A percentile compares a stretch with the other conserved stretches of the same genome.
phyloP scores from a whole-genome alignment of 768 basidiomycete species.

The Suillus alpinus region DNA sequence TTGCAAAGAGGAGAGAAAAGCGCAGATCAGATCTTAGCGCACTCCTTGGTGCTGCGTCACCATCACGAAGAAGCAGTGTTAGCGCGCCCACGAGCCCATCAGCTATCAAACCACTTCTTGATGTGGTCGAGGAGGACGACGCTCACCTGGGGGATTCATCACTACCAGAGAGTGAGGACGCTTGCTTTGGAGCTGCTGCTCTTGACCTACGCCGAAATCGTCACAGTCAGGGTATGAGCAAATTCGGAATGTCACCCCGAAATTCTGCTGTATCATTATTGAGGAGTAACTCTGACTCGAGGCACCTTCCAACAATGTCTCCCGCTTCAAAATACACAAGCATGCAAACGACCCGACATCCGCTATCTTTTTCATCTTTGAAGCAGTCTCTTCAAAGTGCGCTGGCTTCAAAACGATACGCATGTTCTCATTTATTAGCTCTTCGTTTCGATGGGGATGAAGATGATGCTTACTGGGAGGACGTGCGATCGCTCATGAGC shows the following conservation, averaged over 20 bases:
- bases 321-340: slow-evolving; percentile 63
- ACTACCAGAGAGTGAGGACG: slow-evolving; percentile 20
- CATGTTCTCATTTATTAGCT: slow-evolving; percentile 77
- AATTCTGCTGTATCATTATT: slow-evolving; percentile 13
- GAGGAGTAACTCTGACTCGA: slow-evolving; percentile 13
- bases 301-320: slow-evolving; percentile 31
- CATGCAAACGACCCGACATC: slow-evolving; percentile 59
- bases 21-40: slow-evolving; percentile 54
- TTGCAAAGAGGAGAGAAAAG: slow-evolving; percentile 46
- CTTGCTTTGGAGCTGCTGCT: slow-evolving; percentile 60
- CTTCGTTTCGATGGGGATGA: slow-evolving; percentile 72
- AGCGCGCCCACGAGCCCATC: slow-evolving; percentile 42
- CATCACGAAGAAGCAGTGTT: slow-evolving; percentile 27
- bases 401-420: slow-evolving; percentile 68
- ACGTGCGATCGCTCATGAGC: slow-evolving; percentile 72
- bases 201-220: slow-evolving; percentile 58
- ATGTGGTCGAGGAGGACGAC: slow-evolving; percentile 42
- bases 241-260: slow-evolving; percentile 38
- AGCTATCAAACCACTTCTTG: slow-evolving; percentile 22
- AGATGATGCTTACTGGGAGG: slow-evolving; percentile 82
- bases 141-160: slow-evolving; percentile 20
- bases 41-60: slow-evolving; percentile 35
- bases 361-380: slow-evolving; percentile 63
- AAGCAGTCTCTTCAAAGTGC: slow-evolving; percentile 63
- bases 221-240: slow-evolving; percentile 46